Base-by-base conservation (phyloP, 805 yeast species). In the Cyberlindnera sargentensis region DNA sequence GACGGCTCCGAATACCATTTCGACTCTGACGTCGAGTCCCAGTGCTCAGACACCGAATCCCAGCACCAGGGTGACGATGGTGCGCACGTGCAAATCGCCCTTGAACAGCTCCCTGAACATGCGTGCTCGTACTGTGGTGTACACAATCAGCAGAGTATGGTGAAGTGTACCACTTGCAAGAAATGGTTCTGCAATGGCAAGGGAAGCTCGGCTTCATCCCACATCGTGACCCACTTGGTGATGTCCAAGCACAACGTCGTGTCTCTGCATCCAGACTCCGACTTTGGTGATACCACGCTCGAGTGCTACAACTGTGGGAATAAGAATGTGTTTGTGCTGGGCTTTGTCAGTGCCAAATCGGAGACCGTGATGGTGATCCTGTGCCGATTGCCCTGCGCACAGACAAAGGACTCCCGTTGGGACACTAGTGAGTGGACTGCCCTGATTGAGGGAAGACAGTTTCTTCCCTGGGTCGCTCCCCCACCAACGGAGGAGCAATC, bases 261-360 rank as follows among this genome's bases (percentile, higher is more conserved):
- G 3, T 71, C 83, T 2, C 71, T 88, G 37, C 96, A 89, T 60
- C 80, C 80, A 32, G 84, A 83, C 26, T 81, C 90, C 2, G 89
- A 85, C 47, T 68, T 89, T 26, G 96, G 96, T n/a, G 95, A 84
- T 42, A 82, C 90, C 5, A 73, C 80, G 2, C 66, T 90, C 45
- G 97, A 90, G 61, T 90, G 97, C 66, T 90, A 89, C 65, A 82
- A 81, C 57, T 90, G 97, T 67, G 96, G 96, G 29, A 77, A 75
- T 57, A 78, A 71, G 47, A 90, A 90, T 54, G 84, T 80, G 3
- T 90, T 90, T 53, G 70, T 82, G 26, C 67, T 90, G 33, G 97
- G 97, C 0, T 88, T 82, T 62, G 93, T 90, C 11, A 75, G 89
- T 26, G 96, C 96, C 4, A 86, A 85, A 57, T 76, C 81, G 46